Evolutionary conservation across 164 flowering plant species (phyloP).

Genomic region (Magnolia officinalis): DNA sequence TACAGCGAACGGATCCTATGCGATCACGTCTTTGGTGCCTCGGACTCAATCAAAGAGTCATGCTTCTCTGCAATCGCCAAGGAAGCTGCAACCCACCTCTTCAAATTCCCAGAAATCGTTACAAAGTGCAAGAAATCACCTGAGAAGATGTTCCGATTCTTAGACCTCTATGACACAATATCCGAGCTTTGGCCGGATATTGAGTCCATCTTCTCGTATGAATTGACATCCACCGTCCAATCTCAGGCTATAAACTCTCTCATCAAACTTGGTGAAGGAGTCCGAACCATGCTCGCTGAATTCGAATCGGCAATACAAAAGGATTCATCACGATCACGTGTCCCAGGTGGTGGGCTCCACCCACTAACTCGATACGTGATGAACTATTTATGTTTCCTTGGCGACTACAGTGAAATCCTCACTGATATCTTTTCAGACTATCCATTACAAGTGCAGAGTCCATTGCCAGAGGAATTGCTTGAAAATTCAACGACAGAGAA

Average conservation of each 20-base stretch:
- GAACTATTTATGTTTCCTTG: conserved; percentile 46
- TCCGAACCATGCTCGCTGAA: conserved; percentile 32
- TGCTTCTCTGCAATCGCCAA: conserved; percentile 51
- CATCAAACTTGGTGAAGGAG: conserved; percentile 35
- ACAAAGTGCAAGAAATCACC: conserved; percentile 44
- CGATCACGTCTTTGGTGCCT: conserved; percentile 51
- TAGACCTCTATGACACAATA: conserved; percentile 55
- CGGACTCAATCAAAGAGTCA: conserved; percentile 47
- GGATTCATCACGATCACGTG: conserved; percentile 37
- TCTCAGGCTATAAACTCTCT: conserved; percentile 45
- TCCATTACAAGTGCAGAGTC: conserved; percentile 13
- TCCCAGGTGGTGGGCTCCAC: conserved; percentile 52
- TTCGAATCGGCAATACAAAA: conserved; percentile 57
- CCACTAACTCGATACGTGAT: conserved; percentile 46
- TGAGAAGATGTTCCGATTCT: conserved; percentile 50
- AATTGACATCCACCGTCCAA: conserved; percentile 38
- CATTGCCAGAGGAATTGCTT: background rate
- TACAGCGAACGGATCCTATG: conserved; percentile 62
- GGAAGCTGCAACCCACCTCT: conserved; percentile 45
- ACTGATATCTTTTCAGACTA: conserved; percentile 45
- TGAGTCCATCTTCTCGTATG: conserved; percentile 54
- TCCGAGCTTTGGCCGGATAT: conserved; percentile 48
- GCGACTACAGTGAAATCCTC: conserved; percentile 44
- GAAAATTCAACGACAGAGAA: conserved; percentile 13
- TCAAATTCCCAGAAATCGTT: conserved; percentile 51